A percentile compares a stretch with the other conserved stretches of the same genome.
phyloP scores from a whole-genome alignment of 306 rosid species.

The Dryas alaskensis region DNA sequence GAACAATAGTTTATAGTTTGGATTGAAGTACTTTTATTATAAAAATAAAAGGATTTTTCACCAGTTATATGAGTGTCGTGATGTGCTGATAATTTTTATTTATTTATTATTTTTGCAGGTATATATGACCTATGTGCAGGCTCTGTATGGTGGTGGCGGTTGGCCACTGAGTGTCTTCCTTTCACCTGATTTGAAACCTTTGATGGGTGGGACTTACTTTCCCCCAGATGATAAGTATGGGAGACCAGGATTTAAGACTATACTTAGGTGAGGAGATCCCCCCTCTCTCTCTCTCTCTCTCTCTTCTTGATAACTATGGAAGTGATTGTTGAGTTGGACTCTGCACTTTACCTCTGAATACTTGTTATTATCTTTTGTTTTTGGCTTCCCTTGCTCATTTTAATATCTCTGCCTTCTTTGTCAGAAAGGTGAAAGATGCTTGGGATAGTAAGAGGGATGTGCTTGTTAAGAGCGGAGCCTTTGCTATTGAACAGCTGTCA shows the following conservation, averaged over 20 bases:
- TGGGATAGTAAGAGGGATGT: constrained; percentile 72
- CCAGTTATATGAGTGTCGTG: constrained; percentile 18
- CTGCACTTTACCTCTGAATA: constrained; percentile 12
- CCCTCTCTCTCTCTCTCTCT: constrained; percentile 6
- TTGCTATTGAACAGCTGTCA: constrained; percentile 79
- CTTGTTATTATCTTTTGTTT: constrained; percentile 10
- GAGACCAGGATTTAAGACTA: constrained; percentile 82
- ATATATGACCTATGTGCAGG: constrained; percentile 96
- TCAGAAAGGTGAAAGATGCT: constrained; percentile 84
- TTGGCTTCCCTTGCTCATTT: constrained; percentile 15
- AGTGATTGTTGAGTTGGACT: not conserved
- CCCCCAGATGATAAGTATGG: constrained; percentile 89
- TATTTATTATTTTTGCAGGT: constrained; percentile 45
- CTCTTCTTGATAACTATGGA: constrained; percentile 6
- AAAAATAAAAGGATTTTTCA: not conserved
- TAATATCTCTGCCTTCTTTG: constrained; percentile 21
- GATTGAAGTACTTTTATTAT: not conserved
- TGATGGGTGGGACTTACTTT: constrained; percentile 98
- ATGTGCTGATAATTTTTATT: constrained; percentile 12
- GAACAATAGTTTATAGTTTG: not conserved
- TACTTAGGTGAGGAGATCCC: constrained; percentile 64
- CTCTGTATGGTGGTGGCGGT: constrained; percentile 96
- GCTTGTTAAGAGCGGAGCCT: constrained; percentile 82
- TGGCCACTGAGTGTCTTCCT: constrained; percentile 92
- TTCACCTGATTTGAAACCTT: constrained; percentile 90